Evolutionary conservation across 2,329 filamentous ascomycete genomes (phyloP), one percentile per base, ranked within the genome.

Genomic region (Aspergillus sergii): DNA sequence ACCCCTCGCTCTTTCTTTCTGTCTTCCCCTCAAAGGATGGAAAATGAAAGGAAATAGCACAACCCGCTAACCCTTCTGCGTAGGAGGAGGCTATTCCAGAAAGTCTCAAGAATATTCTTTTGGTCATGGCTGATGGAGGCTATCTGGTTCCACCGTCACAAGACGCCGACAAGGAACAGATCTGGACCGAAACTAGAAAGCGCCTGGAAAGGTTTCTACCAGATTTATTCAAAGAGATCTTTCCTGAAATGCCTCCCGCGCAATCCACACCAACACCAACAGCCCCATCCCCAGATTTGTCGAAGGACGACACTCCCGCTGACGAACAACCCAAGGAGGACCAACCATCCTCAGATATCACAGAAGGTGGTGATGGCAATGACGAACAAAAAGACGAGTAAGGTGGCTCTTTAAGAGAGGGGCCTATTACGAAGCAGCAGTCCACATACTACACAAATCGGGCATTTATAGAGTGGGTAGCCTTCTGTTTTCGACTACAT

Each of bases 11-110:
- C 53, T 59, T 69, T 71, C 60, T 28, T 10, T 28, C 32, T 36
- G 34, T 36, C 34, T 16, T 36, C 3, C 34, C 34, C 34, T 16
- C 5, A 16, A 16, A 16, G 5, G 34, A 36, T 14, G 16, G 34
- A 36, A 48, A 48, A 39, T 7, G 12, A 51, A n/a, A 28, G 8
- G 10, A 41, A 19, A 36, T n/a, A n/a, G 34, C 19, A 43, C 23
- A 43, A 56, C 57, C 50, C 30, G 46, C 34, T 61, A 41, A 56
- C 36, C 45, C 43, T 39, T 16, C 9, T 28, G 56, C 54, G 65
- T 70, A 96, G 89, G 93, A 96, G 79, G 95, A 99, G 82, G 94
- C 95, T 14, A 93, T 98, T 2, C 91, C 92, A 0, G 95, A 99
- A 78, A 95, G 93, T 68, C 82, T 99, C 62, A 99, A 99, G 80